Conservation (phyloP, 2,329 filamentous ascomycete species). For the Parasarocladium wereldwijsianum region DNA sequence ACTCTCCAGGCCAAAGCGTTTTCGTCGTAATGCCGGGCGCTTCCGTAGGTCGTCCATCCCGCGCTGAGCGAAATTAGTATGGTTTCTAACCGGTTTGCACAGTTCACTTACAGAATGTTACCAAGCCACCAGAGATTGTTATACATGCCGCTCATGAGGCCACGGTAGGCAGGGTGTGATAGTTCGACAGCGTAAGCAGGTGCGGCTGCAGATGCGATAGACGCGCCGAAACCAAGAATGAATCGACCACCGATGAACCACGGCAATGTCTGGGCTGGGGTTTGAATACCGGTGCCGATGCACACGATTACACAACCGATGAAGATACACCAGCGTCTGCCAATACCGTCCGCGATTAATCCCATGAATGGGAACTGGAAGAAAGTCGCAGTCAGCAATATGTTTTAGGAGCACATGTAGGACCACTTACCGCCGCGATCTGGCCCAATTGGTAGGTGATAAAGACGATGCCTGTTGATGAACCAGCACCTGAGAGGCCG, state of each 20-base stretch:
- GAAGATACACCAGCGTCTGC: conserved; percentile 30
- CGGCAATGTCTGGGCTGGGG: conserved; percentile 21
- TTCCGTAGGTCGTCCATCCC: conserved; percentile 33
- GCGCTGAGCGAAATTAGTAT: no score
- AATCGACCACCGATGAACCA: conserved; percentile 42
- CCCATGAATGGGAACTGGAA: conserved; percentile 2
- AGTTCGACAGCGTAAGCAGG: conserved; percentile 49
- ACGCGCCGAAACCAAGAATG: conserved; percentile 40
- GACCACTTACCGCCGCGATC: conserved; percentile 22
- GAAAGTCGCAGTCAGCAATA: conserved; percentile 32
- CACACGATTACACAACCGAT: conserved; percentile 37
- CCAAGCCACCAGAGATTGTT: conserved; percentile 7
- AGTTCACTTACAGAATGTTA: conserved; percentile 6
- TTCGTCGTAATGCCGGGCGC: conserved; percentile 9
- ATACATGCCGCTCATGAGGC: conserved; percentile 18
- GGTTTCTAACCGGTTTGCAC: neutral
- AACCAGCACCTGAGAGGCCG: conserved; percentile 24
- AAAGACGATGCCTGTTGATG: conserved; percentile 26
- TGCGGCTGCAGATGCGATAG: conserved; percentile 42
- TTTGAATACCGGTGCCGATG: conserved; percentile 10
- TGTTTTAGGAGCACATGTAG: no score
- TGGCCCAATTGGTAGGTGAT: conserved; percentile 33
- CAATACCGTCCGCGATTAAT: conserved; percentile 26
- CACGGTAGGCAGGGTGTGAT: conserved; percentile 46
- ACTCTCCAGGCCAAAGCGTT: conserved; percentile 39